phyloP scores from a whole-genome alignment of 2,329 filamentous ascomycete species.

The Periconia sp. region DNA sequence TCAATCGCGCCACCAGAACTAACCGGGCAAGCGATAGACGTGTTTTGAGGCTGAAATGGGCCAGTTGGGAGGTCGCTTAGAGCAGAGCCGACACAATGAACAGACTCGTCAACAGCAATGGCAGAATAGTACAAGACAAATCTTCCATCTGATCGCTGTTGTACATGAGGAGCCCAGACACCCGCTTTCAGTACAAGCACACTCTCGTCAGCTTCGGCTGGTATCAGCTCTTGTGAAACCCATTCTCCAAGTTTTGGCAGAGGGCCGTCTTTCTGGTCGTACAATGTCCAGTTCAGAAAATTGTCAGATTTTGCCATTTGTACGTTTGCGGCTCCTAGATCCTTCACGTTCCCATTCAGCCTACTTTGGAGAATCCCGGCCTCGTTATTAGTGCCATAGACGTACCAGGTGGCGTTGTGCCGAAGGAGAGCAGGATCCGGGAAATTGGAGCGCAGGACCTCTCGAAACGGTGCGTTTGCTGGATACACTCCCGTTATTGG shows the following conservation, averaged over 20 bases:
- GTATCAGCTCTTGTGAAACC: constrained; percentile 18
- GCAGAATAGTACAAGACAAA: constrained; percentile 69
- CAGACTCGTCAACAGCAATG: constrained; percentile 47
- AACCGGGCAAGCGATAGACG: constrained; percentile 61
- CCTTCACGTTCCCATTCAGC: background rate
- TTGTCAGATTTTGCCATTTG: constrained; percentile 47
- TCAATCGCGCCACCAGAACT: constrained; percentile 67
- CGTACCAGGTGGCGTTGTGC: constrained; percentile 43
- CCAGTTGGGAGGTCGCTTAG: constrained; percentile 56
- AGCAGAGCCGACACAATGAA: constrained; percentile 66
- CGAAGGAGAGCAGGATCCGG: constrained; percentile 45
- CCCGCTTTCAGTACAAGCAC: constrained; percentile 9
- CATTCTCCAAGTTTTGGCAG: constrained; percentile 35
- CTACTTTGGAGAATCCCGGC: constrained; percentile 24
- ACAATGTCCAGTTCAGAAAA: constrained; percentile 41
- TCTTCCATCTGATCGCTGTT: constrained; percentile 46
- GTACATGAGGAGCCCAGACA: constrained; percentile 46
- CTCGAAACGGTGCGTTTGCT: constrained; percentile 7
- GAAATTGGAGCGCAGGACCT: constrained; percentile 39
- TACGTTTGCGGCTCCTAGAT: constrained; percentile 26
- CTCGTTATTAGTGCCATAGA: constrained; percentile 46
- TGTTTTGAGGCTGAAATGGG: constrained; percentile 57
- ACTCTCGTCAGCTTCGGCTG: background rate
- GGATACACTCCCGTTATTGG: constrained; percentile 2
- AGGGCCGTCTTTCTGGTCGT: constrained; percentile 30